These are phyloP conservation scores for Cairneyella variabilis DNA, from an alignment of 495 filamentous ascomycete genomes.

Conservation along the genomic window DNA sequence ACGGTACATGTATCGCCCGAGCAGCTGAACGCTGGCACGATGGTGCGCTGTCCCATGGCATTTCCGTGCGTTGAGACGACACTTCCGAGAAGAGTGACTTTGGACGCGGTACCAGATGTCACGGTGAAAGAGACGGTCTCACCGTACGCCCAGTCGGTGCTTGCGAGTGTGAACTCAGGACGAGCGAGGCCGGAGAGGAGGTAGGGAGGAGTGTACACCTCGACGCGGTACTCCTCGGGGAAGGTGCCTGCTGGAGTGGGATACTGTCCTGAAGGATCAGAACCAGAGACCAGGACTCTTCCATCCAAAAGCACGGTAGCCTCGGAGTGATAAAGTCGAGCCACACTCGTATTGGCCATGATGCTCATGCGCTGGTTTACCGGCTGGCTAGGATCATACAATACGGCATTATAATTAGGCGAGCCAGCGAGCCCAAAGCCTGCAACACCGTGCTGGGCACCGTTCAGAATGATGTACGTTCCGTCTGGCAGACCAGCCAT, in stretches of 20 bases:
- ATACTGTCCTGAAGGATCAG: slow-evolving; percentile 48
- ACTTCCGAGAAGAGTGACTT: slow-evolving; percentile 52
- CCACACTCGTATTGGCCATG: slow-evolving; percentile 61
- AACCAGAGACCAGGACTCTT: slow-evolving; percentile 62
- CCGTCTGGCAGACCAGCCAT: slow-evolving; percentile 65
- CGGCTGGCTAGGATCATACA: slow-evolving; percentile 58
- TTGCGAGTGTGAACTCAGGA: slow-evolving; percentile 42
- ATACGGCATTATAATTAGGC: slow-evolving; percentile 58
- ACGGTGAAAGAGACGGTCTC: slow-evolving; percentile 36
- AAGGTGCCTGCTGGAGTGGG: slow-evolving; percentile 18
- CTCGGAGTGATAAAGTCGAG: slow-evolving; percentile 62
- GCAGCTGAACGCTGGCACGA: slow-evolving; percentile 46
- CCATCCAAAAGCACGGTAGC: slow-evolving; percentile 63
- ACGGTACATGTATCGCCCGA: slow-evolving; percentile 40
- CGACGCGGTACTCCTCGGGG: slow-evolving; percentile 59
- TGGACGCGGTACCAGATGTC: slow-evolving; percentile 29
- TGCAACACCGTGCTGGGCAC: slow-evolving; percentile 54
- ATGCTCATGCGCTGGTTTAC: slow-evolving; percentile 53
- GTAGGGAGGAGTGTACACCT: slow-evolving; percentile 63
- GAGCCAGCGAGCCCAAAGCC: slow-evolving; percentile 55
- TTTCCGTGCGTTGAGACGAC: slow-evolving; percentile 62
- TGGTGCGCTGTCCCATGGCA: slow-evolving; percentile 57
- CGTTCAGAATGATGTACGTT: slow-evolving; percentile 62
- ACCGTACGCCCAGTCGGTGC: slow-evolving; percentile 49
- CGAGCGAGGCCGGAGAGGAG: slow-evolving; percentile 45